Conservation (phyloP, 352 stramenopile species). For the Globisporangium heterothallicum region DNA sequence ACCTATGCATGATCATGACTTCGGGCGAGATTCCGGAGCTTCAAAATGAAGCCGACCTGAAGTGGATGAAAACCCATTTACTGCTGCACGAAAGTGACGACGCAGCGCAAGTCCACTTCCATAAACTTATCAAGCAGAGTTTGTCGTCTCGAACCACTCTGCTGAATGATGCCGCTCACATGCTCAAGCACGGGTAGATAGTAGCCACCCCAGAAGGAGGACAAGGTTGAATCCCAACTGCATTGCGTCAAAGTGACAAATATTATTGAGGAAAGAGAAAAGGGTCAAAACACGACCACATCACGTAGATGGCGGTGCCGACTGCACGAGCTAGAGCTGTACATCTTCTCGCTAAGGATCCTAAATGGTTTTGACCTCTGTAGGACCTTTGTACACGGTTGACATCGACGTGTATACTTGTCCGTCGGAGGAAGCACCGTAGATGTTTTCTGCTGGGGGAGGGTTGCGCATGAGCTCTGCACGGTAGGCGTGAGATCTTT, state of each 20-base stretch:
- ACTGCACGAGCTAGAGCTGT: neutral
- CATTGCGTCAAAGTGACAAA: constrained; percentile 2
- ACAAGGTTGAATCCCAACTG: constrained; percentile 1
- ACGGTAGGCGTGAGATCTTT: constrained; percentile 70
- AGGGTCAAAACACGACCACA: neutral
- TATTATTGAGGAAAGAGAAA: neutral
- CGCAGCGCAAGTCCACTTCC: neutral
- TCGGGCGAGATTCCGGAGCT: constrained; percentile 78
- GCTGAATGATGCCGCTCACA: constrained; percentile 39
- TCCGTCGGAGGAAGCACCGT: constrained; percentile 35
- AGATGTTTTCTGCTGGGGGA: constrained; percentile 70
- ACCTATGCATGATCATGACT: constrained; percentile 62
- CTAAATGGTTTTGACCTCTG: constrained; percentile 76
- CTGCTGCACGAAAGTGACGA: neutral
- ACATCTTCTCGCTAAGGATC: neutral
- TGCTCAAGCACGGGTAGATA: constrained; percentile 27
- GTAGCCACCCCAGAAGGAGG: too few species aligned
- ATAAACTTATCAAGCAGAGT: constrained; percentile 32
- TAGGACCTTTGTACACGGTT: constrained; percentile 39
- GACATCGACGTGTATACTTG: constrained; percentile 69
- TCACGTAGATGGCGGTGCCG: too few species aligned
- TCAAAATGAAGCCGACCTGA: constrained; percentile 47
- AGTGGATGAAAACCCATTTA: constrained; percentile 28
- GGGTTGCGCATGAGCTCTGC: constrained; percentile 83
- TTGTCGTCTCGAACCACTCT: constrained; percentile 27